Evolutionary conservation across 805 yeast genomes (phyloP), one percentile per base, ranked within the genome.

Genomic region (Lipomyces yamanashiensis): DNA sequence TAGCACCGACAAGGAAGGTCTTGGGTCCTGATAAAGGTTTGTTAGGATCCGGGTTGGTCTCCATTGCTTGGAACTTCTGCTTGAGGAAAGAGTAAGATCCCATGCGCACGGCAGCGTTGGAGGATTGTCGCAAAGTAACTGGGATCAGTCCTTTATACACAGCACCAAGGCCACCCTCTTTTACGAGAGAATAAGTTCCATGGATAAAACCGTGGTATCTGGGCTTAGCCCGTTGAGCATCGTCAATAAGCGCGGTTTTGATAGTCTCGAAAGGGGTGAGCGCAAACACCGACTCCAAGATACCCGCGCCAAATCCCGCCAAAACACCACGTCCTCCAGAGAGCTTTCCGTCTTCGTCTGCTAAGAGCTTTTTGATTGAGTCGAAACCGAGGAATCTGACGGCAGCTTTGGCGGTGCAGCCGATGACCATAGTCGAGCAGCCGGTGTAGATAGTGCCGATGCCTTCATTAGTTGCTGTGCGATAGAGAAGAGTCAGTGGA

Each of bases 251-350:
- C 0, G 96, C 97, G 0, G 98, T 93, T 74, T 93, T 93, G 77
- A 93, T 90, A 41, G 97, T 96, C 76, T 93, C 99, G 61, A 92
- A 92, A 1, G 99, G 99, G 0, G 99, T 93, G 54, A 95, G 96
- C 0, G 98, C 98, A 51, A 92, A 81, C 34, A 92, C 88, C 62
- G 96, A 88, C 75, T 93, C 99, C 65, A 93, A 77, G 51, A 92
- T 83, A 43, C 99, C 99, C 1, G 99, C 99, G 54, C 98, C 98
- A 50, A 95, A 80, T n/a, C 99, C 99, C 1, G 99, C 99, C 39
- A 93, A 64, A 6, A 92, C 96, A 69, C 98, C 98, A 72, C 96
- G 78, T 7, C 95, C 87, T 2, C 96, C 96, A 41, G 95, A 86
- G 54, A 95, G 78, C 75, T 90, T 89, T 7, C 98, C 98, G 67